A percentile compares a stretch with the other conserved stretches of the same genome.
Conservation (phyloP, 805 yeast genomes). For the Huiozyma naganishii region DNA sequence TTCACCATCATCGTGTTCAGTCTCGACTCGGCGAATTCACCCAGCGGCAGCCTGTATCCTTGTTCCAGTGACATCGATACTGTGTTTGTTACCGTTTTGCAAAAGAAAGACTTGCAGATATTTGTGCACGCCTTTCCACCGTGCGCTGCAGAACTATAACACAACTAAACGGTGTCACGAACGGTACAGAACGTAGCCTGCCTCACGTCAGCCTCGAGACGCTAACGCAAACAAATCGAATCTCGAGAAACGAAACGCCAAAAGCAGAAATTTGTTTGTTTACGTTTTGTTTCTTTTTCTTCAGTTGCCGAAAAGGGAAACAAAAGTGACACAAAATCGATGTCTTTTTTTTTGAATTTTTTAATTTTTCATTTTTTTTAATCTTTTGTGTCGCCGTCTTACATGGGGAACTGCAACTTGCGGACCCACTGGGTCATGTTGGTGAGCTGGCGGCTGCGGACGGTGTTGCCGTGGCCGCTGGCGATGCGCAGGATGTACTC, state of each 20-base stretch:
- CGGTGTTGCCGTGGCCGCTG: constrained; percentile 62
- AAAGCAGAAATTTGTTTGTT: constrained; percentile 1
- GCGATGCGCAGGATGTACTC: constrained; percentile 78
- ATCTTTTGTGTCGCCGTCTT: not conserved
- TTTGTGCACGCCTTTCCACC: too few species aligned
- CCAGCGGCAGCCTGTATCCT: constrained; percentile 18
- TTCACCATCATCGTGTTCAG: constrained; percentile 11
- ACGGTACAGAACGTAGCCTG: too few species aligned
- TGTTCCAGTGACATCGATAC: constrained; percentile 1
- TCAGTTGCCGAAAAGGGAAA: constrained; percentile 2
- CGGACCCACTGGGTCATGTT: constrained; percentile 52
- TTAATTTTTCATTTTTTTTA: too few species aligned
- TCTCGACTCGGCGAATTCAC: constrained; percentile 18
- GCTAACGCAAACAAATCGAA: too few species aligned
- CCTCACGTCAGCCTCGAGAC: too few species aligned
- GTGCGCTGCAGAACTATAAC: too few species aligned
- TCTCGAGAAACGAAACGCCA: too few species aligned
- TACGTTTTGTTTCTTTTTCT: constrained; percentile 3
- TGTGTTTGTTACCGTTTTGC: not conserved
- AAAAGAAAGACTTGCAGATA: not conserved
- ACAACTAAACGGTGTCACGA: too few species aligned
- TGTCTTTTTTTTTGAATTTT: too few species aligned
- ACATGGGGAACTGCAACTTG: constrained; percentile 36
- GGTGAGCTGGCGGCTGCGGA: constrained; percentile 50
- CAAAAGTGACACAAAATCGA: too few species aligned